Base-by-base conservation (phyloP, 2,329 filamentous ascomycete species). In the Cladosporium sp. region DNA sequence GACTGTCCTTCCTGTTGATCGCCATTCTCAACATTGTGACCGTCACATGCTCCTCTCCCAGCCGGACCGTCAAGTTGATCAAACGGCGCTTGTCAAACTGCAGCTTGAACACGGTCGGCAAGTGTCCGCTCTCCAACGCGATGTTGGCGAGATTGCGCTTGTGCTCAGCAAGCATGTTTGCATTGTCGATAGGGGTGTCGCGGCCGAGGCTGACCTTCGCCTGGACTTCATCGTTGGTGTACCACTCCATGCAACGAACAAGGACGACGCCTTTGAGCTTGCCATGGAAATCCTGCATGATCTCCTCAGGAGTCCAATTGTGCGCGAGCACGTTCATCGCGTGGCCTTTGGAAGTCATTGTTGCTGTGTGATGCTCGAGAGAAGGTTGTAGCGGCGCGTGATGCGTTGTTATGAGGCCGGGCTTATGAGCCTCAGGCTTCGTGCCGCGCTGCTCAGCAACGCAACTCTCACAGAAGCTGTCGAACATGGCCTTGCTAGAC, bases 181-280 rank as follows among this genome's bases (percentile, higher is more conserved):
- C 6, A 13, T n/a, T 33, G 5, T 43, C 34, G 46, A 49, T 43
- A 4, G 9, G 41, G 4, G 9, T n/a, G 14, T 31, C 38, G 28
- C 46, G 46, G 10, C 28, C 40, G 38, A 7, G 9, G 38, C 42
- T 49, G 38, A 49, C 42, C 28, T 49, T 49, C 4, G n/a, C 11
- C 18, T 42, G 28, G 38, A 49, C 38, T 43, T 49, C 46, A 13
- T 38, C 7, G 38, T 35, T 37, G 10, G 46, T 43, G 37, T 49
- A 49, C 46, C 46, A 49, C 7, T 49, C 46, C 28, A 42, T 42
- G 46, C 46, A 49, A 9, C 28, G 38, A 1, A 43, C 3, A n/a
- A 49, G 22, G 38, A 43, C 14, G 2, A 22, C 16, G 6, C 40
- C n/a, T 22, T 49, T 49, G 38, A 49, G 8, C 31, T 35, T 22